Percentiles rank a stretch among this genome's conserved stretches.
These are phyloP conservation scores for Botrytis elliptica DNA, from an alignment of 2,329 filamentous ascomycete genomes.

Conservation along the genomic window DNA sequence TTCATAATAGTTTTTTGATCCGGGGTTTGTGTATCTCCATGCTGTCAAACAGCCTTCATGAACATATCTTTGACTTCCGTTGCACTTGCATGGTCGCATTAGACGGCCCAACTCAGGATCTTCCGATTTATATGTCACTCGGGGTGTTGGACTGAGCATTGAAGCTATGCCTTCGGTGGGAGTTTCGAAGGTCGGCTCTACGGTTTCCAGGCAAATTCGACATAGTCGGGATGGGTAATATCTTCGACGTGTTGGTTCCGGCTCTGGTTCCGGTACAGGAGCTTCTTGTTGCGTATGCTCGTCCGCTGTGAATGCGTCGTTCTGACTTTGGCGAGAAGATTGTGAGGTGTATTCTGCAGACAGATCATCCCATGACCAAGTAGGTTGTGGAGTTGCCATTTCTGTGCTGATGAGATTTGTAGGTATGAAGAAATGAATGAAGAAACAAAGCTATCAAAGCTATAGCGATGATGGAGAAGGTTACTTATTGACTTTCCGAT, in stretches of 20 bases:
- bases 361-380: constrained; percentile 16
- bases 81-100: constrained; percentile 88
- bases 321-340: background rate
- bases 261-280: background rate
- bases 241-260: constrained; percentile 38
- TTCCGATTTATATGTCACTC: constrained; percentile 70
- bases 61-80: constrained; percentile 88
- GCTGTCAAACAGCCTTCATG: constrained; percentile 85
- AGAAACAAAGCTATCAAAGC: background rate
- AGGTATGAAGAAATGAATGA: background rate
- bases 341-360: background rate
- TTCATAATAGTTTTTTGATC: constrained; percentile 72
- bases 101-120: constrained; percentile 73
- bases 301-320: background rate
- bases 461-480: background rate
- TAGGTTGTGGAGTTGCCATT: background rate
- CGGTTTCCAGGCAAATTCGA: constrained; percentile 80
- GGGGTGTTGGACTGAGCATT: constrained; percentile 55
- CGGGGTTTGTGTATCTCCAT: constrained; percentile 76
- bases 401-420: background rate
- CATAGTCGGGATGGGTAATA: constrained; percentile 74
- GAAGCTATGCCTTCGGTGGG: constrained; percentile 53
- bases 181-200: constrained; percentile 59
- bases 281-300: background rate
- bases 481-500: background rate